phyloP scores from a whole-genome alignment of 2,329 filamentous ascomycete genomes.

The Ophiostoma triangulosporum region DNA sequence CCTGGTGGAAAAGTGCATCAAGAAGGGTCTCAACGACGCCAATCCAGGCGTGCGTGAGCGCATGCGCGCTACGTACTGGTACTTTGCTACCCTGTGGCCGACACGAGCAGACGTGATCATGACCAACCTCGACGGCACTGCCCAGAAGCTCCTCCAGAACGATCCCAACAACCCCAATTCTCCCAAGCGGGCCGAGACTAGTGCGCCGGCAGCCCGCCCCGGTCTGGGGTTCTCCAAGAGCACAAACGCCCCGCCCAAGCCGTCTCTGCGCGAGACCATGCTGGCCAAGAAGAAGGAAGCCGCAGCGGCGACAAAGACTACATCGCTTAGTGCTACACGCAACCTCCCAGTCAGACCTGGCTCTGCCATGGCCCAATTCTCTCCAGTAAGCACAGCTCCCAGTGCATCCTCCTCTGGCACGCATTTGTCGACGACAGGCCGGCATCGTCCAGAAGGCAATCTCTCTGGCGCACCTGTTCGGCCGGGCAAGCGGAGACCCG shows the following conservation, averaged over 20 bases:
- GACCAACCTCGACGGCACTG: slow-evolving; percentile 61
- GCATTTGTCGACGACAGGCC: slow-evolving; percentile 14
- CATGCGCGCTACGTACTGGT: slow-evolving; percentile 79
- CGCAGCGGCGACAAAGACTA: slow-evolving; percentile 20
- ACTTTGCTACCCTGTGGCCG: slow-evolving; percentile 65
- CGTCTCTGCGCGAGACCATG: slow-evolving; percentile 70
- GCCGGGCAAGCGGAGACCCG: slow-evolving; percentile 43
- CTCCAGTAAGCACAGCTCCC: slow-evolving; percentile 33
- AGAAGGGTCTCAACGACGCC: slow-evolving; percentile 75
- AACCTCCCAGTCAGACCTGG: slow-evolving; percentile 44
- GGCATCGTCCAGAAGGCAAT: slow-evolving; percentile 32
- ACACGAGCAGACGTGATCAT: slow-evolving; percentile 63
- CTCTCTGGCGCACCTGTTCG: slow-evolving; percentile 52
- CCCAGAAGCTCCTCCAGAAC: slow-evolving; percentile 68
- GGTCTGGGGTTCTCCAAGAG: slow-evolving; percentile 50
- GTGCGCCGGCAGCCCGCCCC: slow-evolving; percentile 28
- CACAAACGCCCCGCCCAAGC: slow-evolving; percentile 41
- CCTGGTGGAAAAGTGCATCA: slow-evolving; percentile 73
- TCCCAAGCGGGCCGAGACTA: slow-evolving; percentile 35
- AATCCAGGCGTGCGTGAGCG: slow-evolving; percentile 83
- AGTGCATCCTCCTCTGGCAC: slow-evolving; percentile 21
- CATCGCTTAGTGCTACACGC: slow-evolving; percentile 19
- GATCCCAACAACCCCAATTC: slow-evolving; percentile 71
- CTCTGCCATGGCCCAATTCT: slow-evolving; percentile 50
- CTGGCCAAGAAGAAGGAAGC: slow-evolving; percentile 63